A percentile compares a stretch with the other conserved stretches of the same genome.
Evolutionary conservation across 2,329 filamentous ascomycete species (phyloP).

Genomic region (Sporothrix globosa): DNA sequence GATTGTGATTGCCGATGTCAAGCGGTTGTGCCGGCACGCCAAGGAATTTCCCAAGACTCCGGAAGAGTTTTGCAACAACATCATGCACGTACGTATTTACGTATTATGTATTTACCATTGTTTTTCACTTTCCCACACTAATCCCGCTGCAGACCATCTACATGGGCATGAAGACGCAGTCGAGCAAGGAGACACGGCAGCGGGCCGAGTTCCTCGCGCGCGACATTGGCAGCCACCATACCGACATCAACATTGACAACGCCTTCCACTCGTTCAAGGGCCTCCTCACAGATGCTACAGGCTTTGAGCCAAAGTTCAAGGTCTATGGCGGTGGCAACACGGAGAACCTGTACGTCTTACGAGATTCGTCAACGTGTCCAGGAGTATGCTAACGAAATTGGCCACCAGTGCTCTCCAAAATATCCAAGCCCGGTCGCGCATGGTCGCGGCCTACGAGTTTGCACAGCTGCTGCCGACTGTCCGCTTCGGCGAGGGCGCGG

Average conservation of each 20-base stretch:
- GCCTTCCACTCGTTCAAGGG: slow-evolving; percentile 63
- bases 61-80: slow-evolving; percentile 59
- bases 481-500: slow-evolving; percentile 35
- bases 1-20: slow-evolving; percentile 47
- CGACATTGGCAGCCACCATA: slow-evolving; percentile 71
- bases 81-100: slow-evolving; percentile 36
- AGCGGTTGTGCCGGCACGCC: slow-evolving; percentile 43
- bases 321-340: slow-evolving; percentile 64
- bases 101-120: neutral
- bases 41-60: slow-evolving; percentile 55
- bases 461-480: slow-evolving; percentile 36
- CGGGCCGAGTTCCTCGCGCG: slow-evolving; percentile 64
- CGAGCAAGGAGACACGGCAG: slow-evolving; percentile 65
- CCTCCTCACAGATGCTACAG: slow-evolving; percentile 61
- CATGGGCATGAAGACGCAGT: slow-evolving; percentile 72
- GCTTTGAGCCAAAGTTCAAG: slow-evolving; percentile 60
- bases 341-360: slow-evolving; percentile 59
- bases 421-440: slow-evolving; percentile 60
- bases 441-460: slow-evolving; percentile 64
- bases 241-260: slow-evolving; percentile 73
- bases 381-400: neutral
- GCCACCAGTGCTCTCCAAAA: slow-evolving; percentile 59
- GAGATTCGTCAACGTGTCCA: neutral
- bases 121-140: neutral
- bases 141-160: slow-evolving; percentile 58